phyloP scores from a whole-genome alignment of 2,329 filamentous ascomycete species.

The Hymenoscyphus albidus region DNA sequence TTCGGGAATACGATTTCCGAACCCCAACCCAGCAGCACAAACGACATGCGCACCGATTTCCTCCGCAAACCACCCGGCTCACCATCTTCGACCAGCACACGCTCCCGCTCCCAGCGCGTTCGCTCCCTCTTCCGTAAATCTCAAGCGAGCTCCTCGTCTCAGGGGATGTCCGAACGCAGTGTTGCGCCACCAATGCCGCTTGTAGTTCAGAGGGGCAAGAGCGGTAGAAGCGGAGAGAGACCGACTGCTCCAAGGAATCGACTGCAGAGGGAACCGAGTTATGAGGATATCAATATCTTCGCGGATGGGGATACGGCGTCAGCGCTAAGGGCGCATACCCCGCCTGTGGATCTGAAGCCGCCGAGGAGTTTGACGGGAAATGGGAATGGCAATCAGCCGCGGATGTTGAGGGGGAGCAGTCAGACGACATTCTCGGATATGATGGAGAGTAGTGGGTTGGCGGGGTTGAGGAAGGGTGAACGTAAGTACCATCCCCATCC shows the following conservation, averaged over 20 bases:
- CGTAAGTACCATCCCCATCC: conserved; percentile 24
- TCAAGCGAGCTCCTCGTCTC: background rate
- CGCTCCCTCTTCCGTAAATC: conserved; percentile 31
- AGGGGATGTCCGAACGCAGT: background rate
- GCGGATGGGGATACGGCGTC: conserved; percentile 45
- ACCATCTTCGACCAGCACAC: conserved; percentile 20
- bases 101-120: conserved; percentile 20
- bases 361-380: background rate
- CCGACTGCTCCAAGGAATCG: conserved; percentile 34
- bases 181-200: conserved; percentile 23
- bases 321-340: conserved; percentile 17
- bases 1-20: conserved; percentile 44
- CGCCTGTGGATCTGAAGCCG: conserved; percentile 4
- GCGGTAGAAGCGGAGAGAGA: background rate
- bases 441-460: conserved; percentile 45
- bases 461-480: conserved; percentile 35
- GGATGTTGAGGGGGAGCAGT: conserved; percentile 17
- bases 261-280: conserved; percentile 42
- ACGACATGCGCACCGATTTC: conserved; percentile 49
- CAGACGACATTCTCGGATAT: conserved; percentile 50
- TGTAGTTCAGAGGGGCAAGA: conserved; percentile 18
- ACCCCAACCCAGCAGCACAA: conserved; percentile 48
- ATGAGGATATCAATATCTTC: conserved; percentile 51
- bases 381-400: background rate
- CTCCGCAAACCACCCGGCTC: conserved; percentile 38